Conservation (phyloP, 2,329 filamentous ascomycete genomes). For the Pleoardoris graminearum region DNA sequence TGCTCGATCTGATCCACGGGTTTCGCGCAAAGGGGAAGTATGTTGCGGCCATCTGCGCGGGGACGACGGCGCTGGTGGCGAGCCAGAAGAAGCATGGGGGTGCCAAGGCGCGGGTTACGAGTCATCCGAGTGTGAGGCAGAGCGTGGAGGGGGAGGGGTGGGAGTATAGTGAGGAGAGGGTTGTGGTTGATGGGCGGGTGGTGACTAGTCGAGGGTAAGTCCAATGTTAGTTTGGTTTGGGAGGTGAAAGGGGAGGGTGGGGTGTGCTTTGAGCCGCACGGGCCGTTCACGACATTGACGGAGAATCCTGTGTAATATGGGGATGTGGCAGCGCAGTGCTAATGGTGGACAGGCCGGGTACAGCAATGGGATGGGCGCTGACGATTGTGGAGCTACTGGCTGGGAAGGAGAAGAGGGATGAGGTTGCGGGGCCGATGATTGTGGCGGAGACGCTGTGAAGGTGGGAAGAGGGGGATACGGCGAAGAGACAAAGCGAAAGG, state of each 20-base stretch:
- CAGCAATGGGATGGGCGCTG: constrained; percentile 44
- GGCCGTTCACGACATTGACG: no score
- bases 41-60: constrained; percentile 45
- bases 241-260: not conserved
- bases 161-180: constrained; percentile 42
- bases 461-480: not conserved
- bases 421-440: constrained; percentile 55
- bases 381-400: constrained; percentile 43
- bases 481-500: not conserved
- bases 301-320: no score
- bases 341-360: constrained; percentile 39
- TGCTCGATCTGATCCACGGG: constrained; percentile 33
- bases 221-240: not conserved
- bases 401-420: constrained; percentile 53
- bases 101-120: constrained; percentile 36
- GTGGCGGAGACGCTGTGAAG: constrained; percentile 34
- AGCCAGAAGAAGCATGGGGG: constrained; percentile 21
- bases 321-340: no score
- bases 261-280: no score
- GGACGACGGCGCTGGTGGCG: constrained; percentile 44
- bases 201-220: constrained; percentile 44
- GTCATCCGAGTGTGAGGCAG: constrained; percentile 45
- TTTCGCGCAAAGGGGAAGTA: constrained; percentile 38
- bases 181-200: constrained; percentile 42
- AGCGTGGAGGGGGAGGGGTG: constrained; percentile 38